Conservation (phyloP, 2,329 filamentous ascomycete genomes). For the Aspergillus fumigatiaffinis region DNA sequence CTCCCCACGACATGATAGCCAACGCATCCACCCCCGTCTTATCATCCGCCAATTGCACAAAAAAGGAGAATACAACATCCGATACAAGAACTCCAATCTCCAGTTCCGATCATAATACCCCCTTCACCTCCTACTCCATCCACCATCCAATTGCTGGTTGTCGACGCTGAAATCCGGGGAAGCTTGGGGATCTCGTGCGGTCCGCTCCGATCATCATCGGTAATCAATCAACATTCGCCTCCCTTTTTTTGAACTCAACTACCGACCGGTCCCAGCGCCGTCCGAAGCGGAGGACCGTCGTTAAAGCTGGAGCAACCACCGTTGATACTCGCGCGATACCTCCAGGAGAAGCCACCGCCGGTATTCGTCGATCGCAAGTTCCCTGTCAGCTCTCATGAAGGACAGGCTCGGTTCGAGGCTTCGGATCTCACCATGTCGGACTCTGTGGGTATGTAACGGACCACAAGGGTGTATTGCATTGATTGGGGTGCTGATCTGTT, state of each 20-base stretch:
- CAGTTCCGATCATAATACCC: background rate
- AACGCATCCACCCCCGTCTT: conserved; percentile 2
- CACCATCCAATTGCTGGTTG: background rate
- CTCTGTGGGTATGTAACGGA: conserved; percentile 40
- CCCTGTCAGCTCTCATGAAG: conserved; percentile 33
- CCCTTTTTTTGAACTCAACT: background rate
- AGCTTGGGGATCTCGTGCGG: conserved; percentile 2
- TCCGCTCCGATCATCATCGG: background rate
- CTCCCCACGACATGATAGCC: conserved; percentile 6
- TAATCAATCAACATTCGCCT: background rate
- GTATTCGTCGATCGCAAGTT: conserved; percentile 18
- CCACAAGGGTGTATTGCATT: background rate
- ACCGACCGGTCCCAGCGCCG: background rate
- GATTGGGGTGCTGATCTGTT: background rate
- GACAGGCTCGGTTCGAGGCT: conserved; percentile 15
- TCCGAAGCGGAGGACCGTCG: background rate
- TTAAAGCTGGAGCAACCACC: background rate
- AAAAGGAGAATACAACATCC: background rate
- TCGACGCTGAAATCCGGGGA: conserved; percentile 16
- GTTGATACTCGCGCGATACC: conserved; percentile 4
- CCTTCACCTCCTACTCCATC: background rate
- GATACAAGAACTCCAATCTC: background rate
- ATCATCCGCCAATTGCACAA: background rate
- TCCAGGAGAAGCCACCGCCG: conserved; percentile 26
- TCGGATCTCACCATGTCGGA: conserved; percentile 40